Conservation (phyloP, 2,329 filamentous ascomycete genomes). For the Lachnellula occidentalis region DNA sequence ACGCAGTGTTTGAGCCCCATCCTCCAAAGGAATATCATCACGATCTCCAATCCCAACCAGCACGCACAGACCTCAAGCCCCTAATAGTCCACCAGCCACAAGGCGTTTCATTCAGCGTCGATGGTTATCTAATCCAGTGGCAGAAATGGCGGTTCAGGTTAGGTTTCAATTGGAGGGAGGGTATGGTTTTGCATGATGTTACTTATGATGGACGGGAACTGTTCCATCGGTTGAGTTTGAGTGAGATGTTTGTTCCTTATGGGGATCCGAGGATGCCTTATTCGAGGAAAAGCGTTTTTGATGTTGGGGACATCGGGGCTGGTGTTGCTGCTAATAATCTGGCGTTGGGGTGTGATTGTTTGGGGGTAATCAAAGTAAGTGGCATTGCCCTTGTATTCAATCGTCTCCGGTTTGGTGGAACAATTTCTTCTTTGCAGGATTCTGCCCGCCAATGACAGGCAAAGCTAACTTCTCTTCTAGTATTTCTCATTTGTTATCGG, state of each 20-base stretch:
- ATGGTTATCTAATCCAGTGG: conserved; percentile 40
- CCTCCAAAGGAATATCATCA: conserved; percentile 21
- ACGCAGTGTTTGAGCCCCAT: conserved; percentile 15
- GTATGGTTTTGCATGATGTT: conserved; percentile 55
- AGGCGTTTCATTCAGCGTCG: conserved; percentile 51
- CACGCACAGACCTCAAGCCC: conserved; percentile 48
- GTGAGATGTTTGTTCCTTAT: conserved; percentile 61
- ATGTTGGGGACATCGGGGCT: conserved; percentile 62
- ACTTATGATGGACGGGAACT: conserved; percentile 54
- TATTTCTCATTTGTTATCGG: conserved; percentile 52
- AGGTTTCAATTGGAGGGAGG: conserved; percentile 55
- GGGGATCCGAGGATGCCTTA: conserved; percentile 57
- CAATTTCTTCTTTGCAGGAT: too few species aligned
- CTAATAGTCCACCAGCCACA: conserved; percentile 59
- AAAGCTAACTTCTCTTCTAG: conserved; percentile 3
- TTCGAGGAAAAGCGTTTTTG: conserved; percentile 63
- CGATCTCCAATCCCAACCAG: conserved; percentile 20
- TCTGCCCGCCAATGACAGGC: too few species aligned
- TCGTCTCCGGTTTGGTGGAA: too few species aligned
- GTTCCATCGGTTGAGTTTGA: conserved; percentile 52
- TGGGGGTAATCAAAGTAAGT: conserved; percentile 55
- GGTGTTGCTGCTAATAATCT: conserved; percentile 64
- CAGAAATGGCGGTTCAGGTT: conserved; percentile 60
- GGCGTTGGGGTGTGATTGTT: conserved; percentile 61
- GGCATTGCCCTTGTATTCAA: background rate